Evolutionary conservation across 768 basidiomycete genomes (phyloP), one percentile per base, ranked within the genome.

Genomic region (Agrocybe chaxingu): DNA sequence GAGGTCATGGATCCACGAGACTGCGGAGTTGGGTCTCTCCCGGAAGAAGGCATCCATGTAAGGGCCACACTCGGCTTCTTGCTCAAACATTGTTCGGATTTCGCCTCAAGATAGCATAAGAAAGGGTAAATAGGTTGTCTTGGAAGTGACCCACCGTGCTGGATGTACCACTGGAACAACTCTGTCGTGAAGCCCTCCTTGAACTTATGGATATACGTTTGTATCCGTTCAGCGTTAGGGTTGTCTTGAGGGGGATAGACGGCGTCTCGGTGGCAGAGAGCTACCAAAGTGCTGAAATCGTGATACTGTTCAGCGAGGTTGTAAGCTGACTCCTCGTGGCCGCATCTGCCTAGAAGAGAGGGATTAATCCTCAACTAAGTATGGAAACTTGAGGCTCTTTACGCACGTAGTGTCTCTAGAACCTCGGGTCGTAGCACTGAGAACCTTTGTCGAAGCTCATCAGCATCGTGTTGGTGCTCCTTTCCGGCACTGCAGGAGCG

Each of bases 111-210:
- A 12, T 30, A 43, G 39, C 35, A n/a, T 57, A 9, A 52, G 37
- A 36, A 10, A 48, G 13, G 24, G 29, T 47, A 36, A 32, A 34
- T 4, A 9, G 4, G 9, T 18, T 24, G 19, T 12, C 16, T 38
- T 9, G 9, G 9, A 18, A 31, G 35, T 10, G 13, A 63, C 78
- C 39, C 50, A 89, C 92, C 90, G 56, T 94, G 85, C 57, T 92
- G 89, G 44, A 96, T 88, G 65, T 92, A 96, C 89, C 89, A 97
- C 60, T 83, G 80, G 62, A 90, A 95, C n/a, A 97, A 75, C 60
- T 92, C 86, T n/a, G 77, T 82, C 0, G 93, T 87, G 56, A 98
- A 98, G 9, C 81, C 82, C 32, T 92, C 84, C 44, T 85, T 81
- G 68, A 87, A 96, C 59, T 75, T 77, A 40, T 87, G 78, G 50